Evolutionary conservation across 306 rosid genomes (phyloP), one percentile per base, ranked within the genome.

Genomic region (Crataegus laevigata): DNA sequence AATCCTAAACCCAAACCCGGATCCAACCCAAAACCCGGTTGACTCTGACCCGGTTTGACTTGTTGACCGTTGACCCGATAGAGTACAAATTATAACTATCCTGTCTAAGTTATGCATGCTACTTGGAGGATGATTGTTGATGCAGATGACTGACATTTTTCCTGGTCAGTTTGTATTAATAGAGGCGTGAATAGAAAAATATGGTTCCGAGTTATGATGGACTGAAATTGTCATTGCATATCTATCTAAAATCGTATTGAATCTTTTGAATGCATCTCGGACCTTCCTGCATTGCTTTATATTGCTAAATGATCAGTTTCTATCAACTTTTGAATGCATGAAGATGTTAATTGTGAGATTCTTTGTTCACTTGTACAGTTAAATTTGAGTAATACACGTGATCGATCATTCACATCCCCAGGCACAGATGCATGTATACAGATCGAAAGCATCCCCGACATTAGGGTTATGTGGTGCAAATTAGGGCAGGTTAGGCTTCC

Each of bases 81-180:
- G 78, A 58, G 72, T 58, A 50, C 59, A 58, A 29, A 17, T 75
- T 58, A 55, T n/a, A n/a, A n/a, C 45, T 43, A 73, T 69, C 42
- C 26, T 28, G 71, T 72, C 66, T 26, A 30, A 62, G 74, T 47
- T 62, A 22, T 42, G 61, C 58, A 55, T 55, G 54, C 24, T 24
- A 54, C 51, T 71, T 54, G 21, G 65, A 8, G 32, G 26, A 72
- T 58, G 67, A 38, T 24, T n/a, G 54, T 58, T 58, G 66, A 60
- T 57, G 54, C 54, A 24, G 66, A 72, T 34, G 54, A 36, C 54
- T 72, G 25, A 32, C 26, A 52, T 29, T 59, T 54, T 8, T 14
- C 8, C 30, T 17, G 36, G 67, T 55, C 10, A 60, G 10, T 71
- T 52, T 55, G 51, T 22, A 10, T 22, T 57, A 63, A 5, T 54